Evolutionary conservation across 2,329 filamentous ascomycete species (phyloP).

Genomic region (Diaporthe capsici): DNA sequence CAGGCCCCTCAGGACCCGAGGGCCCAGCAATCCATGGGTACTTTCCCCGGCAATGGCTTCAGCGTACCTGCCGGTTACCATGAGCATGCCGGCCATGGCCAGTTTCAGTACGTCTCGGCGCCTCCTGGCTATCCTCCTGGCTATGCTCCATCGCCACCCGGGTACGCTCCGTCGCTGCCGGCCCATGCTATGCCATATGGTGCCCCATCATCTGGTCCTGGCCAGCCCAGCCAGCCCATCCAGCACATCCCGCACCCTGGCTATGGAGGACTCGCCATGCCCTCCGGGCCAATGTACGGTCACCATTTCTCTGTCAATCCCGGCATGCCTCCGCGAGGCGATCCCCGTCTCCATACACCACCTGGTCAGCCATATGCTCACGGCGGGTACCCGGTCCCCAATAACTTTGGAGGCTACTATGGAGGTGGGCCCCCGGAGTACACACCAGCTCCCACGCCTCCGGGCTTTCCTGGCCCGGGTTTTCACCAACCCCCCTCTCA

Average conservation of each 20-base stretch:
- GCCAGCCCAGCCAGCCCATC: background rate
- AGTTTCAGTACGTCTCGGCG: background rate
- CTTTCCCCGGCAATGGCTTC: background rate
- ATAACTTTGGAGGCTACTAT: background rate
- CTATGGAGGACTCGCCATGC: constrained; percentile 13
- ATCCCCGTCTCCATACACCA: background rate
- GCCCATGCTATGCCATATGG: background rate
- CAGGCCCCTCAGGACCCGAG: background rate
- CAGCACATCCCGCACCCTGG: background rate
- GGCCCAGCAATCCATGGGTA: background rate
- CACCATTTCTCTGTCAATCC: background rate
- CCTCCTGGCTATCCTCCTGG: background rate
- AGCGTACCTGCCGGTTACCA: background rate
- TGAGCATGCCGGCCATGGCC: background rate
- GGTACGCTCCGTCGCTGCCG: background rate
- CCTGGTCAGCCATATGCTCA: background rate
- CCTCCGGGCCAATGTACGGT: background rate
- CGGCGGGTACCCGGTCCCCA: background rate
- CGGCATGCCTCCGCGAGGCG: background rate
- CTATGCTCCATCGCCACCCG: background rate
- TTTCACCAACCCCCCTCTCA: background rate
- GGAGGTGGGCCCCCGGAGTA: background rate
- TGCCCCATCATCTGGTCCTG: background rate
- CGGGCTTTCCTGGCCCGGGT: background rate
- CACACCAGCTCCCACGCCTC: background rate